Conservation (phyloP, 2,329 filamentous ascomycete species). For the Tetracladium maxilliforme region DNA sequence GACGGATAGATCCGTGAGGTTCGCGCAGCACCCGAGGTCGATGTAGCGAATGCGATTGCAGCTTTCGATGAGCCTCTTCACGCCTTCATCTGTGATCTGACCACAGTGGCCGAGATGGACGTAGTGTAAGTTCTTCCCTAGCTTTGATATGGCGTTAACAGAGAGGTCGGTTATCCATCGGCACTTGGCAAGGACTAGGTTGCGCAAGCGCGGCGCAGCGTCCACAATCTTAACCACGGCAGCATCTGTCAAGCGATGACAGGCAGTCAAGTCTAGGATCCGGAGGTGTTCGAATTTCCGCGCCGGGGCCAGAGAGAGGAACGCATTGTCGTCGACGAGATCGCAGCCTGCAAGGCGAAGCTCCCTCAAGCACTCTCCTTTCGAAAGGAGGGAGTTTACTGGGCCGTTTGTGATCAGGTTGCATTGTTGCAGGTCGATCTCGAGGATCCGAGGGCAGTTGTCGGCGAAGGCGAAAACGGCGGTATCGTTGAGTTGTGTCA, state of each 20-base stretch:
- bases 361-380: constrained; percentile 75
- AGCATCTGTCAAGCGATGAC: constrained; percentile 67
- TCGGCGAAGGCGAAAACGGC: constrained; percentile 76
- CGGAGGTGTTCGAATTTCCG: constrained; percentile 73
- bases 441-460: constrained; percentile 83
- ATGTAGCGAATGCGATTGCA: constrained; percentile 97
- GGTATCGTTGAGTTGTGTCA: constrained; percentile 67
- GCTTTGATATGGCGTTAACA: constrained; percentile 71
- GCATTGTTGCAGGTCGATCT: constrained; percentile 90
- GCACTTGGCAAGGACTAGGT: constrained; percentile 90
- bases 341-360: constrained; percentile 76
- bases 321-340: constrained; percentile 75
- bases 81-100: constrained; percentile 78
- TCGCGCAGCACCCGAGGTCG: constrained; percentile 85
- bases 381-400: constrained; percentile 64
- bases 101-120: constrained; percentile 90
- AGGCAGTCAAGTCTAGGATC: constrained; percentile 88
- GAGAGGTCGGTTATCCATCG: constrained; percentile 80
- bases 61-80: constrained; percentile 65
- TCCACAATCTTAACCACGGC: constrained; percentile 81
- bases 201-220: constrained; percentile 74
- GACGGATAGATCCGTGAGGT: constrained; percentile 78
- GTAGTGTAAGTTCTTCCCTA: constrained; percentile 94
- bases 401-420: constrained; percentile 67
- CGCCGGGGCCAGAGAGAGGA: constrained; percentile 58